Evolutionary conservation across 2,329 filamentous ascomycete species (phyloP).

Genomic region (Teratosphaeria pseudoeucalypti): DNA sequence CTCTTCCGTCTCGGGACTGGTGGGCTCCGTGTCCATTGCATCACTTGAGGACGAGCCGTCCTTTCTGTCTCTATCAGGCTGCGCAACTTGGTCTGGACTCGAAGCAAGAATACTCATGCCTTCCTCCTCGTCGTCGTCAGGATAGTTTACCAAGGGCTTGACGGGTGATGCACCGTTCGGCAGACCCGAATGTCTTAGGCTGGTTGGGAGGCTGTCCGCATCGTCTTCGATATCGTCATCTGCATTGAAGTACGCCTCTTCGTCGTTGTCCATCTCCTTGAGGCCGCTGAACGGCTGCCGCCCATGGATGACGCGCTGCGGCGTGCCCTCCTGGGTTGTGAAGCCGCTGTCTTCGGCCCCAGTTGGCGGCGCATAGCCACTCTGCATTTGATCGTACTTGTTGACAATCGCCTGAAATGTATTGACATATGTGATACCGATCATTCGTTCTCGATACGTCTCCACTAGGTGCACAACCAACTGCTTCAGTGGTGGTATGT

Average conservation of each 20-base stretch:
- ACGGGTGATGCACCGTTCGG: conserved; percentile 55
- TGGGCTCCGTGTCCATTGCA: conserved; percentile 1
- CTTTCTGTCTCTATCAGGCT: not conserved
- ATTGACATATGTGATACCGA: conserved; percentile 68
- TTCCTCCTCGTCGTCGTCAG: conserved; percentile 67
- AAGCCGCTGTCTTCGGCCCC: conserved; percentile 48
- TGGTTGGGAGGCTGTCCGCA: conserved; percentile 23
- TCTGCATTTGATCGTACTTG: conserved; percentile 69
- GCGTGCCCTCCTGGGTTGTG: conserved; percentile 54
- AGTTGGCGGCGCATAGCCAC: conserved; percentile 19
- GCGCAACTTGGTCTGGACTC: conserved; percentile 32
- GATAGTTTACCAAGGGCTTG: conserved; percentile 81
- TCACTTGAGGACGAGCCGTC: not conserved
- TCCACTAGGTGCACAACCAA: conserved; percentile 76
- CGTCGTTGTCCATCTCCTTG: conserved; percentile 72
- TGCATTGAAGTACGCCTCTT: conserved; percentile 90
- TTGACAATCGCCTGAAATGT: conserved; percentile 69
- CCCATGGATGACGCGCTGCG: conserved; percentile 40
- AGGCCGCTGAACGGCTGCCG: conserved; percentile 54
- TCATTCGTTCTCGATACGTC: conserved; percentile 68
- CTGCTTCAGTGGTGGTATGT: conserved; percentile 48
- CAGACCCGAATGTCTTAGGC: conserved; percentile 24
- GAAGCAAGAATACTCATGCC: conserved; percentile 45
- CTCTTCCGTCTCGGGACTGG: not conserved
- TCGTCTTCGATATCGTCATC: conserved; percentile 68